phyloP scores from a whole-genome alignment of 1,284 basidiomycete species.

The Microbotryum lychnidis-dioicae region DNA sequence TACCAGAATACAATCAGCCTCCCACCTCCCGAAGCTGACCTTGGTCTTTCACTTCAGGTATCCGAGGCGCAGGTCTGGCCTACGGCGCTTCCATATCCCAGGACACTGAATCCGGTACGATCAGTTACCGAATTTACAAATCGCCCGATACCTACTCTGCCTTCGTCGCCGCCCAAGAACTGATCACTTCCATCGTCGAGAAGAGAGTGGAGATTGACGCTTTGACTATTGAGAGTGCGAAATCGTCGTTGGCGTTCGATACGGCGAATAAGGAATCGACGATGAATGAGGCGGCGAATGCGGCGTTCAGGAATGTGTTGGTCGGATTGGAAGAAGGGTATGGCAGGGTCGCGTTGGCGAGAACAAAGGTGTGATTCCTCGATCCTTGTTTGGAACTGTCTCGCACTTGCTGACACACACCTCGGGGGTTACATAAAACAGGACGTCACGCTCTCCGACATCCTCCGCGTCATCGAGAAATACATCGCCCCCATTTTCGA shows the following conservation, averaged over 20 bases:
- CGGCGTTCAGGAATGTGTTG: constrained; percentile 75
- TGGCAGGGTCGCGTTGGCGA: constrained; percentile 64
- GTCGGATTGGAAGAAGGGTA: constrained; percentile 67
- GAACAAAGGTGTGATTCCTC: constrained; percentile 47
- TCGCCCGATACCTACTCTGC: constrained; percentile 82
- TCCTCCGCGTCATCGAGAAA: constrained; percentile 58
- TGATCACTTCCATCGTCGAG: constrained; percentile 38
- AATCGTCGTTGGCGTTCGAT: constrained; percentile 78
- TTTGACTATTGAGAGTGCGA: constrained; percentile 80
- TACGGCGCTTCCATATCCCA: constrained; percentile 78
- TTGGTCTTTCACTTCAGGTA: constrained; percentile 36
- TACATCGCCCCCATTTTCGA: constrained; percentile 85
- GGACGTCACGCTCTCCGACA: constrained; percentile 66
- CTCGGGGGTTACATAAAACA: constrained; percentile 36
- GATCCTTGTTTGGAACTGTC: not conserved
- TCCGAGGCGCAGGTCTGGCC: constrained; percentile 84
- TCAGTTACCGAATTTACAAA: constrained; percentile 62
- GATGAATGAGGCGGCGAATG: constrained; percentile 67
- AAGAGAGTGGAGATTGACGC: constrained; percentile 55
- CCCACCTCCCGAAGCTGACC: constrained; percentile 41
- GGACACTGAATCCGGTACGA: constrained; percentile 72
- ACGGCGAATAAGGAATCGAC: constrained; percentile 77
- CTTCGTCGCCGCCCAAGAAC: constrained; percentile 62
- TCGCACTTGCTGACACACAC: not conserved
- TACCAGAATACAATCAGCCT: constrained; percentile 44